Evolutionary conservation across 2,329 filamentous ascomycete genomes (phyloP).

Genomic region (Zasmidium cellare): DNA sequence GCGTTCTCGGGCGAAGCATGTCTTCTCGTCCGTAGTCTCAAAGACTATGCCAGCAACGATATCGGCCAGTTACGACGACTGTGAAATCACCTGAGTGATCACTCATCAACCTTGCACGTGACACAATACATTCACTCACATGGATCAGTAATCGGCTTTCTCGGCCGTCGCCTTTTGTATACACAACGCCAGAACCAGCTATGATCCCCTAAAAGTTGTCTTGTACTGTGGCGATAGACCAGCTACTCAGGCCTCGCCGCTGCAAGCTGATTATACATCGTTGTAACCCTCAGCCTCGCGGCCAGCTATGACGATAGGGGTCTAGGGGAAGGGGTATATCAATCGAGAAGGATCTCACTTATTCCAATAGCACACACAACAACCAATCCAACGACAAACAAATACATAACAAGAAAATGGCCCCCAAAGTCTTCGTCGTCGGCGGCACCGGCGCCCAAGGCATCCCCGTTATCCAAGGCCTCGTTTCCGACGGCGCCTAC

Average conservation of each 20-base stretch:
- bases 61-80: too few relatives aligned
- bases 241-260: not conserved
- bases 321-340: not conserved
- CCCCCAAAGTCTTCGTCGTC: conserved; percentile 30
- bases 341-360: not conserved
- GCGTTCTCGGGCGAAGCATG: not conserved
- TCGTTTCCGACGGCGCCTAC: conserved; percentile 40
- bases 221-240: not conserved
- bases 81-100: not conserved
- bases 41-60: too few relatives aligned
- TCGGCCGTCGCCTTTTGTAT: not conserved
- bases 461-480: conserved; percentile 25
- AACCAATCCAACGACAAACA: not conserved
- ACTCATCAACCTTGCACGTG: not conserved
- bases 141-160: not conserved
- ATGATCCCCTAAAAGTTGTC: not conserved
- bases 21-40: not conserved
- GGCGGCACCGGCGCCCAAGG: conserved; percentile 31
- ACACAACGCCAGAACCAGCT: not conserved
- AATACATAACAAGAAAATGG: conserved; percentile 1
- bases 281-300: not conserved
- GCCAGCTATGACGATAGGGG: not conserved
- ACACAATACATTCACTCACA: not conserved
- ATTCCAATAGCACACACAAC: not conserved
- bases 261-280: not conserved